These are phyloP conservation scores for Polygonum maritimum DNA, from an alignment of 148 eudicot species.

Conservation along the genomic window DNA sequence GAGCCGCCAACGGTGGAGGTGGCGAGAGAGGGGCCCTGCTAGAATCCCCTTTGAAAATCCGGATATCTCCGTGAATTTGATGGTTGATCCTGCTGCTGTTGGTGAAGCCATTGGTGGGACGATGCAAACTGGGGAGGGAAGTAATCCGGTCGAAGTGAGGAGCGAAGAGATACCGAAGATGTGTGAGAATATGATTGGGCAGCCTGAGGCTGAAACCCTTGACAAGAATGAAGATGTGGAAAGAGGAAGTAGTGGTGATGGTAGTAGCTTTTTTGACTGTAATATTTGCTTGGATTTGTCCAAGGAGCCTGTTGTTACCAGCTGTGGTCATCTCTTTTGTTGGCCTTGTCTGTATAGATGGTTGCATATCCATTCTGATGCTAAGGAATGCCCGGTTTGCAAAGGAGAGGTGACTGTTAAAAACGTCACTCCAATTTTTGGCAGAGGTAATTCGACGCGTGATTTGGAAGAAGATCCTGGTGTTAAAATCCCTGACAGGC, in stretches of 20 bases:
- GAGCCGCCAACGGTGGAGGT: constrained; percentile 48
- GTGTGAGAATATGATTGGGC: constrained; percentile 40
- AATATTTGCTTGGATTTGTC: constrained; percentile 91
- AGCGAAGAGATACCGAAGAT: constrained; percentile 30
- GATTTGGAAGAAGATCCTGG: constrained; percentile 36
- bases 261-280: constrained; percentile 75
- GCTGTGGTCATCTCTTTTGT: constrained; percentile 97
- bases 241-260: constrained; percentile 39
- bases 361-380: constrained; percentile 65
- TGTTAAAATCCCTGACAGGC: constrained; percentile 62
- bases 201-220: constrained; percentile 24
- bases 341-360: constrained; percentile 97
- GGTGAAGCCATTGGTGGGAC: constrained; percentile 23
- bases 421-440: constrained; percentile 77
- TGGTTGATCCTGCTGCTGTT: constrained; percentile 23
- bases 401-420: constrained; percentile 83
- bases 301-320: constrained; percentile 84
- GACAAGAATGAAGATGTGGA: constrained; percentile 46
- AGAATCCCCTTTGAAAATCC: constrained; percentile 35
- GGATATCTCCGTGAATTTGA: constrained; percentile 24
- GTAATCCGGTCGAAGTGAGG: constrained; percentile 44
- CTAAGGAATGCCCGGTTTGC: constrained; percentile 93
- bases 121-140: constrained; percentile 67
- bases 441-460: constrained; percentile 43
- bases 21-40: constrained; percentile 34